Evolutionary conservation across 208 protist genomes (phyloP), one percentile per base, ranked within the genome.

Genomic region (Acanthamoeba healyi): DNA sequence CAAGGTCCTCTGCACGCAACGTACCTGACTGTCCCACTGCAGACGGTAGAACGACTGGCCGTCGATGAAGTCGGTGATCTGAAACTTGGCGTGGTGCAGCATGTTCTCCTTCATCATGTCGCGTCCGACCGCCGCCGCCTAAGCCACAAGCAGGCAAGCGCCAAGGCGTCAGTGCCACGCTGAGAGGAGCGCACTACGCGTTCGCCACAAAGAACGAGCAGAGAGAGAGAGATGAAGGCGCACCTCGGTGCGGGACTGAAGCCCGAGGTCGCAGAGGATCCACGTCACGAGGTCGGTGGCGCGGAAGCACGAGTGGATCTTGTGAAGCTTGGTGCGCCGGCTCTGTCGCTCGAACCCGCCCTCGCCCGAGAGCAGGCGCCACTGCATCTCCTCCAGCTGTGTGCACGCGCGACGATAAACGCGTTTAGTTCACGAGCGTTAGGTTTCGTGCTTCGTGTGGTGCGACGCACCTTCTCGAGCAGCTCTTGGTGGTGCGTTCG

Each of bases 21-120:
- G 65, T 74, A 74, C 65, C 29, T 40, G 77, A 26, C 84, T 91
- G 38, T 91, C 84, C 84, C 84, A 91, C 42, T 91, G 84, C 44
- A 91, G 58, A n/a, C 84, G 84, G 42, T 91, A 91, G 38, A 44
- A 51, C 1, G 46, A 36, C 0, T 67, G 84, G 12, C 84, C 44
- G 36, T 91, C 84, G 19, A 44, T 70, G 36, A 91, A 91, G 2
- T 63, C 46, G n/a, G 19, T 38, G 84, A 34, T 40, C 32, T 91
- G 19, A 32, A 70, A 87, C 38, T 0, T 70, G 56, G 56, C 49
- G 54, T 91, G 84, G 54, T 91, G 84, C 51, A 91, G 17, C 36
- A 91, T 63, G 46, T 51, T 42, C 36, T 91, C 84, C 36, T 70
- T 46, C 84, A 72, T 72, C 32, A 91, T n/a, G 26, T 91, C 84